Percentiles rank a stretch among this genome's conserved stretches.
Conservation (phyloP, 2,329 filamentous ascomycete genomes). For the Sordariomycetes sp. region DNA sequence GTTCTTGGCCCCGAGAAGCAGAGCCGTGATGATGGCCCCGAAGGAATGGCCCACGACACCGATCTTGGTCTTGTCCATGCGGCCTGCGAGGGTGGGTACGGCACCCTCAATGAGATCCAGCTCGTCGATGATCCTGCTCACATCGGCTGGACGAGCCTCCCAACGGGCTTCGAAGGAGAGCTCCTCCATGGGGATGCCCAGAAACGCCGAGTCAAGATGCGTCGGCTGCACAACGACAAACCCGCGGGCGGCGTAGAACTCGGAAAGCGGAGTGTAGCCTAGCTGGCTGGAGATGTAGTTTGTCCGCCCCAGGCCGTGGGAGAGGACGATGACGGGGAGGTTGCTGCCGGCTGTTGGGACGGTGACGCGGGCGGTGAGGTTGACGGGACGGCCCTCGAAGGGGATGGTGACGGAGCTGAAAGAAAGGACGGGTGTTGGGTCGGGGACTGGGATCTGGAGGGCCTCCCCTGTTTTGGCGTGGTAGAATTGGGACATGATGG, state of each 20-base stretch:
- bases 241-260: conserved; percentile 16
- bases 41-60: conserved; percentile 15
- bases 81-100: conserved; percentile 11
- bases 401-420: conserved; percentile 13
- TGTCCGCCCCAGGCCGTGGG: conserved; percentile 15
- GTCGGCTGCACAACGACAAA: conserved; percentile 18
- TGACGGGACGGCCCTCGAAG: conserved; percentile 8
- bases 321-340: conserved; percentile 15
- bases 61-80: conserved; percentile 12
- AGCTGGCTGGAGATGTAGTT: conserved; percentile 15
- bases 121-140: conserved; percentile 12
- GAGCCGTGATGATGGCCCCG: conserved; percentile 9
- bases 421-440: conserved; percentile 12
- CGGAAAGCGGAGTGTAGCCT: conserved; percentile 13
- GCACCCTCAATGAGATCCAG: conserved; percentile 12
- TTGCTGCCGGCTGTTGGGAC: not conserved
- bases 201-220: conserved; percentile 11
- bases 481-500: too few relatives aligned
- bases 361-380: conserved; percentile 14
- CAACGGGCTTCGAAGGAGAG: conserved; percentile 11
- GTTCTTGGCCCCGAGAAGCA: conserved; percentile 12
- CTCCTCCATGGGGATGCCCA: conserved; percentile 2
- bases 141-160: conserved; percentile 11
- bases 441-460: too few relatives aligned
- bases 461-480: too few relatives aligned